Evolutionary conservation across 2,329 filamentous ascomycete species (phyloP).

Genomic region (Xylariaceae sp.): DNA sequence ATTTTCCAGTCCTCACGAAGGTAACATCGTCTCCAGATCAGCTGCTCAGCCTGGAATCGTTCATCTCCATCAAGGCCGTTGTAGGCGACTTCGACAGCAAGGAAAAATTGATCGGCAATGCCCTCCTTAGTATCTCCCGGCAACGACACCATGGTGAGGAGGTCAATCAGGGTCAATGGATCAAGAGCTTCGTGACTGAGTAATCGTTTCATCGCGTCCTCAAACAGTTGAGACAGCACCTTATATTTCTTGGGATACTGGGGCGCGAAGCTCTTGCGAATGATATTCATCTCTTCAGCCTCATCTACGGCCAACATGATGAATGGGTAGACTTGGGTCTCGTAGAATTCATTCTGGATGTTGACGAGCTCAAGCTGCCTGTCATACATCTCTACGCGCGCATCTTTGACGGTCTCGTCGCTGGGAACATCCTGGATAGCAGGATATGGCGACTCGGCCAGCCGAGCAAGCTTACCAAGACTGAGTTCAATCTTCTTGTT

Average conservation of each 20-base stretch:
- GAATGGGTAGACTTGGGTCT: constrained; percentile 58
- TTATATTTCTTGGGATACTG: constrained; percentile 54
- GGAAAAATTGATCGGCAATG: constrained; percentile 65
- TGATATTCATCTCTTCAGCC: constrained; percentile 69
- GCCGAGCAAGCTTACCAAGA: constrained; percentile 72
- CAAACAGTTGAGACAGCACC: constrained; percentile 65
- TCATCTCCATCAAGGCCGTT: constrained; percentile 51
- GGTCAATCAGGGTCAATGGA: constrained; percentile 60
- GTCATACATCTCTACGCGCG: constrained; percentile 49
- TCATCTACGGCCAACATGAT: constrained; percentile 72
- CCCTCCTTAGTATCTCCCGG: constrained; percentile 44
- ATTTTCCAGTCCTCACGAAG: constrained; percentile 78
- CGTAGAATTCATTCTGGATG: constrained; percentile 74
- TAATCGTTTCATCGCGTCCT: constrained; percentile 63
- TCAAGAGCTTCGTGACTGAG: constrained; percentile 68
- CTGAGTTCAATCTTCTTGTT: constrained; percentile 90
- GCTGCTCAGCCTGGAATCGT: constrained; percentile 51
- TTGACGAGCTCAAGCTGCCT: constrained; percentile 62
- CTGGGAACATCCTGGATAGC: constrained; percentile 27
- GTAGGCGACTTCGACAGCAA: constrained; percentile 60
- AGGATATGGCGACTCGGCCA: constrained; percentile 54
- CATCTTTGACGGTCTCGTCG: constrained; percentile 25
- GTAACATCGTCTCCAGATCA: constrained; percentile 84
- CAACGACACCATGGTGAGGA: constrained; percentile 67
- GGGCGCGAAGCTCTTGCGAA: constrained; percentile 60